These are phyloP conservation scores for Candida loeiensis DNA, from an alignment of 805 yeast species.

Conservation along the genomic window DNA sequence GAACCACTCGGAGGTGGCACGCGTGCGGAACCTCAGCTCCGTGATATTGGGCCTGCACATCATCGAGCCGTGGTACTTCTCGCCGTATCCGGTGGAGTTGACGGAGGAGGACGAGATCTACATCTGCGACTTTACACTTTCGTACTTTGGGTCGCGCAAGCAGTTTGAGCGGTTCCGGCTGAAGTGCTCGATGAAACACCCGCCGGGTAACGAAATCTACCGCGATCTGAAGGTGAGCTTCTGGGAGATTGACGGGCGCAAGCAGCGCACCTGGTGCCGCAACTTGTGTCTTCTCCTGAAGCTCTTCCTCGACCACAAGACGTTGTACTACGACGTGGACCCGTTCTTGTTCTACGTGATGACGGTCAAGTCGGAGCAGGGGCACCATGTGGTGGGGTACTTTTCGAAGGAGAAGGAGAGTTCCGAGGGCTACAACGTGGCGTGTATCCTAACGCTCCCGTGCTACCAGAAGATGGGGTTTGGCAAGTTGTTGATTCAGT, in stretches of 20 bases:
- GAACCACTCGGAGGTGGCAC: constrained; percentile 75
- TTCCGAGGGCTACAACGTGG: constrained; percentile 92
- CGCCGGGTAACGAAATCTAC: constrained; percentile 98
- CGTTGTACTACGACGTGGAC: constrained; percentile 95
- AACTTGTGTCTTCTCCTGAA: constrained; percentile 88
- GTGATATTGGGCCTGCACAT: constrained; percentile 85
- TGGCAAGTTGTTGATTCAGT: constrained; percentile 88
- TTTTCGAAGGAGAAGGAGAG: constrained; percentile 96
- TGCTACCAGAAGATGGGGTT: constrained; percentile 95
- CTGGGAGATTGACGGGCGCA: constrained; percentile 95
- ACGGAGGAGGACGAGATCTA: constrained; percentile 89
- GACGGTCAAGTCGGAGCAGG: constrained; percentile 85
- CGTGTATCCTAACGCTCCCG: constrained; percentile 93
- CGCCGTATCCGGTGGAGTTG: constrained; percentile 93
- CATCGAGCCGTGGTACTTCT: constrained; percentile 98
- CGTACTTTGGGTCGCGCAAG: constrained; percentile 82
- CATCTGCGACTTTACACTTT: constrained; percentile 86
- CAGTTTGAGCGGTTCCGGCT: constrained; percentile 90
- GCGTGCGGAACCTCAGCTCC: constrained; percentile 77
- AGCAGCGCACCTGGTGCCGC: constrained; percentile 96
- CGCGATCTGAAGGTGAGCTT: constrained; percentile 90
- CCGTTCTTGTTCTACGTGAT: constrained; percentile 95
- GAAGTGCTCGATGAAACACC: constrained; percentile 87
- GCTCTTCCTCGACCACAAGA: constrained; percentile 90
- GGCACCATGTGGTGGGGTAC: constrained; percentile 95